Base-by-base conservation (phyloP, 257 asterid genomes). In the Jasminum sambac region DNA sequence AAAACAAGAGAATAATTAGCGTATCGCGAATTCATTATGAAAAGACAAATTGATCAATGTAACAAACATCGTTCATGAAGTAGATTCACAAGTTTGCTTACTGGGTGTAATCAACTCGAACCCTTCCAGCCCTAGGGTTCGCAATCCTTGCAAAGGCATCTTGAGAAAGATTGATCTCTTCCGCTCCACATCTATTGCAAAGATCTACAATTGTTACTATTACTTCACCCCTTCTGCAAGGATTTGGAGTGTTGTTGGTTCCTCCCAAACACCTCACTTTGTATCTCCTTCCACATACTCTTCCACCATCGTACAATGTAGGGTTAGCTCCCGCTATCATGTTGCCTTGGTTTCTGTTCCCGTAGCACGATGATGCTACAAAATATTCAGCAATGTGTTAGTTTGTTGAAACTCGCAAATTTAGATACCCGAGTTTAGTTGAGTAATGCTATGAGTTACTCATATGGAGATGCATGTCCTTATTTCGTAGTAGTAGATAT, bases 301-400 rank as follows among this genome's bases (percentile, higher is more conserved):
- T 76, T 3, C 83, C 64, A 34, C 71, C 76, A 60, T 72, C 64
- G 76, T n/a, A 87, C 11, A 87, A n/a, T 0, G 17, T 74, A 0
- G 68, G 40, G n/a, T 61, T 74, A 0, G 83, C 90, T 0, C 88
- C 87, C 0, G 87, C 93, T 17, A 85, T 75, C 76, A 83, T 13
- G 11, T 67, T 59, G 1, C 88, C 87, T 3, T 71, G 77, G 24
- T 76, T 66, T 30, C 40, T 58, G 17, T 0, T 58, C 8, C 88
- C 93, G 67, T 73, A 75, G 78, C 93, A 87, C 5, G 88, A 64
- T 3, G 90, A 83, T 10, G 93, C 93, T 84, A 78, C 59, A 72
- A 26, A 52, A 0, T 6, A 25, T 6, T 6, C 8, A 52, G 17
- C 26, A 17, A 52, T 8, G 26, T 19, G 12, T 52, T 19, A 50